Conservation (phyloP, 2,329 filamentous ascomycete genomes). For the Pestalotiopsis sp. region DNA sequence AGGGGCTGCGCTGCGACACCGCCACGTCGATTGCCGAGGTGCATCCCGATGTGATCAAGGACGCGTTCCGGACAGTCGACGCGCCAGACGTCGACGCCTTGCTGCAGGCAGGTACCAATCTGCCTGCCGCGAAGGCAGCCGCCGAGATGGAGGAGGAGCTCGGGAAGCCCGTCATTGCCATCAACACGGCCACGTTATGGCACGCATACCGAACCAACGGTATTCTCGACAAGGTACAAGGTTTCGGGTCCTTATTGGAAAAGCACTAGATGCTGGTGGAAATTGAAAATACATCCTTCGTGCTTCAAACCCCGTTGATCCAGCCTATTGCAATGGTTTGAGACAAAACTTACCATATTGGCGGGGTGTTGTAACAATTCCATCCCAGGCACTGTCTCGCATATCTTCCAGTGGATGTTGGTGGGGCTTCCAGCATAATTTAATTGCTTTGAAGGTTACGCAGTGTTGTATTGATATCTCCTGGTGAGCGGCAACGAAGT, state of each 20-base stretch:
- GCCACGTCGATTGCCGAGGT: conserved; percentile 31
- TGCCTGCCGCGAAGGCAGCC: conserved; percentile 28
- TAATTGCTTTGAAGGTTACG: too few species aligned
- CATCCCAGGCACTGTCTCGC: too few species aligned
- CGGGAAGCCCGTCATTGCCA: conserved; percentile 31
- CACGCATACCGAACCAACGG: conserved; percentile 28
- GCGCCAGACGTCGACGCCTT: conserved; percentile 27
- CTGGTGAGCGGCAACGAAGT: too few species aligned
- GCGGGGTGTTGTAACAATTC: too few species aligned
- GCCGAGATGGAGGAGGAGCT: conserved; percentile 29
- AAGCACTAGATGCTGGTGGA: conserved; percentile 12
- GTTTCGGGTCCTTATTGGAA: conserved; percentile 19
- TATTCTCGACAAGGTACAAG: conserved; percentile 25
- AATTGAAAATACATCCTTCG: neutral
- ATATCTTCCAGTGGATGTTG: too few species aligned
- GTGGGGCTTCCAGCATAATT: too few species aligned
- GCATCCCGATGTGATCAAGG: conserved; percentile 27
- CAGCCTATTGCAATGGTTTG: too few species aligned
- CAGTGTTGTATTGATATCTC: too few species aligned
- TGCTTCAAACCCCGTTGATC: neutral
- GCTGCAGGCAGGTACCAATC: conserved; percentile 34
- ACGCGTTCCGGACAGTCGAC: conserved; percentile 26
- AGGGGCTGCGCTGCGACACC: conserved; percentile 29
- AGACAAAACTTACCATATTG: too few species aligned
- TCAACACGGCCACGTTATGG: conserved; percentile 34